Base-by-base conservation (phyloP, 495 filamentous ascomycete species). In the Collariella sp. region DNA sequence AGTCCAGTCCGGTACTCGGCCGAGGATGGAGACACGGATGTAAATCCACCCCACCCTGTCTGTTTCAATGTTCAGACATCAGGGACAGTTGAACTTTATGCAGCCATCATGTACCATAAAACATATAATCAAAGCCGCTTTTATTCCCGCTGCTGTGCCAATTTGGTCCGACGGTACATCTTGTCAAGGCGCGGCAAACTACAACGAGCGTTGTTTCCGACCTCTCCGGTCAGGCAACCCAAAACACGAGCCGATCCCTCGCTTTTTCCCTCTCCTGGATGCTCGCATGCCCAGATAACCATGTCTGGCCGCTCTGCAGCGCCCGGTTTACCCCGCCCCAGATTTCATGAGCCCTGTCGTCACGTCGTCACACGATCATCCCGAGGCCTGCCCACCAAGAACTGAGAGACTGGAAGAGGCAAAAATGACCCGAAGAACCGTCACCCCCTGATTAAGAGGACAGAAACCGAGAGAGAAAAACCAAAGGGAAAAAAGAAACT, bases 281-380 rank as follows among this genome's bases (percentile, higher is more conserved):
- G 45, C 39, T 36, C 53, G 42, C 24, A 40, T 48, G 38, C 53
- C 53, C 13, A 41, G n/a, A 39, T 45, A 49, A 45, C 45, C 16
- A 49, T 47, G 36, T 34, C 51, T 23, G 20, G 13, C 43, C 51
- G 12, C 35, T 29, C 43, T 38, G 50, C 34, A 53, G 51, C 41
- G 46, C 39, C 51, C 35, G 34, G 42, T 43, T 22, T 35, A 24
- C 50, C 3, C 7, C 36, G 13, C 18, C 29, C 46, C 23, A 26
- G 18, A 49, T 49, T 26, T 45, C 53, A 43, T 38, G 45, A 48
- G 36, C 12, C 39, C 45, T 36, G 45, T 49, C 53, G 53, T 48
- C 45, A 31, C 45, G 42, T 55, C 53, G 45, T 55, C 36, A 42
- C 26, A 43, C 38, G 53, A 38, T 55, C 46, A 38, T 55, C 53